Base-by-base conservation (phyloP, 2,329 filamentous ascomycete species). In the Penicillium sp. region DNA sequence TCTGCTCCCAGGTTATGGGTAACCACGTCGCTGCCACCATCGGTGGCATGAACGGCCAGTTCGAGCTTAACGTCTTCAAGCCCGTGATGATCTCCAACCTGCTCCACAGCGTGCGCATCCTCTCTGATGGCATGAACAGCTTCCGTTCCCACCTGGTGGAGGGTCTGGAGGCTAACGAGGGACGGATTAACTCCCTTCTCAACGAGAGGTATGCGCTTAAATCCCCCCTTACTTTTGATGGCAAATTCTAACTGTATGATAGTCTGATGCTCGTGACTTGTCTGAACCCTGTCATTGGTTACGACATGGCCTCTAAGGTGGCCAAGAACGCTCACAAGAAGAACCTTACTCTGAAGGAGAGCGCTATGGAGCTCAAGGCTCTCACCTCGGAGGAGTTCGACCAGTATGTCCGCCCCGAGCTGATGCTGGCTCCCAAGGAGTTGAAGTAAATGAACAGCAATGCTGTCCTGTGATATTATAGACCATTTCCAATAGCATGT, bases 311-410 rank as follows among this genome's bases (percentile, higher is more conserved):
- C 50, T 92, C 88, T 77, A 96, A 96, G 82, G 92, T 96, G 24
- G 92, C 92, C 71, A 97, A 97, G 87, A 95, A 99, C 72, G 94
- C 94, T 16, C 94, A 99, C 82, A 97, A 97, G 85, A 97, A 97
- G 85, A 92, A 92, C 34, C 79, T 93, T 50, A 97, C 92, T 24
- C 84, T 99, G 57, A 97, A 97, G 83, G 80, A 96, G 79, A 93
- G 89, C 70, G 93, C 94, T 20, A 86, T 97, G 82, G 90, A 97
- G 82, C 84, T 99, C 64, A 85, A 96, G 66, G 93, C 92, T 44
- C 81, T 97, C 65, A 93, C 87, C 62, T 86, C 88, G 72, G 90
- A 89, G 70, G 92, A 97, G 72, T 97, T 97, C 72, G 92, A 97
- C 76, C 82, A 85, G 65, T 82, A 95, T 63, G 94, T 99, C 64